Evolutionary conservation across 352 stramenopile genomes (phyloP).

Genomic region (Globisporangium megalacanthum): DNA sequence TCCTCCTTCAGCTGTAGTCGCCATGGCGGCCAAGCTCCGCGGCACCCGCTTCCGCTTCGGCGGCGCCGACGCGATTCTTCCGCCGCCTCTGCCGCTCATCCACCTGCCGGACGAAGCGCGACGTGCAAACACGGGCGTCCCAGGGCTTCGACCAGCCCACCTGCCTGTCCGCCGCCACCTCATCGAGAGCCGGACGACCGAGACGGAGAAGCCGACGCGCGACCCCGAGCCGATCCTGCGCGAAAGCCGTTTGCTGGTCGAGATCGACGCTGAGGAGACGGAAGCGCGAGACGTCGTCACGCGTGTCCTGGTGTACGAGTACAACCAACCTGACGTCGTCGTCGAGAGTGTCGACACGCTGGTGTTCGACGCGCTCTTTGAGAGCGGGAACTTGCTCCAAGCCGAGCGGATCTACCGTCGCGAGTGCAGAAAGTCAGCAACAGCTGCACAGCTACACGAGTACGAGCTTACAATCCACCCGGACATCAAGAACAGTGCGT

Average conservation of each 20-base stretch:
- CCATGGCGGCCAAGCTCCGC: conserved; percentile 14
- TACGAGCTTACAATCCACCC: conserved; percentile 73
- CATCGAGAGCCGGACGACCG: conserved; percentile 3
- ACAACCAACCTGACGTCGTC: conserved; percentile 49
- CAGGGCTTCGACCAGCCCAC: conserved; percentile 29
- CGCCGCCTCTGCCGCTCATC: conserved; percentile 56
- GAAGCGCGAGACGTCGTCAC: conserved; percentile 20
- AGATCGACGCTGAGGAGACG: conserved; percentile 28
- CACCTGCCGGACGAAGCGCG: conserved; percentile 43
- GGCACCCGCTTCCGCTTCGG: conserved; percentile 20
- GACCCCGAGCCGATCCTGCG: conserved; percentile 37
- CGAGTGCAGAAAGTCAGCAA: conserved; percentile 2
- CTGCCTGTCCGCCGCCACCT: conserved; percentile 44
- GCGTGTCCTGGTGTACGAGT: conserved; percentile 61
- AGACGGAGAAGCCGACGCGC: conserved; percentile 5
- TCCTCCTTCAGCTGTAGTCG: no score
- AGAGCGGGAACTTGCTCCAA: conserved; percentile 61
- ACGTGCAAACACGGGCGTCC: conserved; percentile 32
- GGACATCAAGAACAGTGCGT: conserved; percentile 78
- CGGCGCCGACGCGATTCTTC: conserved; percentile 31
- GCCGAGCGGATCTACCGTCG: conserved; percentile 54
- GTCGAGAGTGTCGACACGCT: conserved; percentile 45
- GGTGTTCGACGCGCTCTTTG: conserved; percentile 70
- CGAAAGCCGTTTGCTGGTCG: conserved; percentile 34
- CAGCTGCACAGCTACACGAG: conserved; percentile 30